Conservation (phyloP, 2,329 filamentous ascomycete genomes). For the Nemania serpens region DNA sequence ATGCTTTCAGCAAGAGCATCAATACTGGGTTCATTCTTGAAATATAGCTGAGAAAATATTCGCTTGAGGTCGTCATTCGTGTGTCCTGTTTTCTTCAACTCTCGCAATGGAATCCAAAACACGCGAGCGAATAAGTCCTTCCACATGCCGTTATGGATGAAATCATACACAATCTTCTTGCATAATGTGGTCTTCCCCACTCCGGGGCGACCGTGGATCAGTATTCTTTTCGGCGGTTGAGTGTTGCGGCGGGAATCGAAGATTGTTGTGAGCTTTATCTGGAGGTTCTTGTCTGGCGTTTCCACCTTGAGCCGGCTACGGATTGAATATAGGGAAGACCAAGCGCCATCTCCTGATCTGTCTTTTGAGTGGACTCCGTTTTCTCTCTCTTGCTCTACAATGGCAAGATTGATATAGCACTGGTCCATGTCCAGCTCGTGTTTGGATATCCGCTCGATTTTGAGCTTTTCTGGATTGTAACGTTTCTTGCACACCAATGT, state of each 20-base stretch:
- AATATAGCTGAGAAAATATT: background rate
- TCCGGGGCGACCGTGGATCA: constrained; percentile 9
- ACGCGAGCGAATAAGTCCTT: background rate
- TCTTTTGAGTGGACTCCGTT: no score
- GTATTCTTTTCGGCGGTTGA: background rate
- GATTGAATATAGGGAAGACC: background rate
- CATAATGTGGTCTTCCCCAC: constrained; percentile 8
- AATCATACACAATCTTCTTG: constrained; percentile 14
- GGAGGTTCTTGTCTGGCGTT: background rate
- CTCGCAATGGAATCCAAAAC: constrained; percentile 14
- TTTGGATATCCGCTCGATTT: constrained; percentile 9
- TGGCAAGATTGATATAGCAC: constrained; percentile 18
- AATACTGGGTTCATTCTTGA: background rate
- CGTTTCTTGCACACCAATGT: no score
- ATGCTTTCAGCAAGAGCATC: background rate
- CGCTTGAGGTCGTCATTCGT: background rate
- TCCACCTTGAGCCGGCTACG: background rate
- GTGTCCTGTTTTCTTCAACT: constrained; percentile 36
- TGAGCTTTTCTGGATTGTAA: background rate
- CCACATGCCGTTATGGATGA: background rate
- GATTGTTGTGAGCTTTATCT: background rate
- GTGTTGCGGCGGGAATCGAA: background rate
- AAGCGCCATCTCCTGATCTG: background rate
- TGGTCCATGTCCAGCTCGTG: background rate
- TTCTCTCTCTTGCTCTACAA: no score